Conservation (phyloP, 306 rosid genomes). For the Prunus armeniaca region DNA sequence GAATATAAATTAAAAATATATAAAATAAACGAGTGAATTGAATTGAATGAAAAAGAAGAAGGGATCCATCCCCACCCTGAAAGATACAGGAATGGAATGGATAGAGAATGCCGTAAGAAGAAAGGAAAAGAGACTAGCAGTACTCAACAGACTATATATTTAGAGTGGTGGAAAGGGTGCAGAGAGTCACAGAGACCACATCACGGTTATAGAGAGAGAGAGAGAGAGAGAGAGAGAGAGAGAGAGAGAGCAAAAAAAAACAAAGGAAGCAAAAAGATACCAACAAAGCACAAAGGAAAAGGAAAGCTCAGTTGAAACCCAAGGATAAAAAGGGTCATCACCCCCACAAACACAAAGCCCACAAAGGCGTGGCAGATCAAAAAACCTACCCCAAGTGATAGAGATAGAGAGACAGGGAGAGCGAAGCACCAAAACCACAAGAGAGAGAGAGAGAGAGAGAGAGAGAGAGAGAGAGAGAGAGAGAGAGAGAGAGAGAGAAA, state of each 20-base stretch:
- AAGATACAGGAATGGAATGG: slow-evolving; percentile 48
- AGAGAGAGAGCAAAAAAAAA: neutral
- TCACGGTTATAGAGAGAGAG: neutral
- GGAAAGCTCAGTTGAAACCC: slow-evolving; percentile 38
- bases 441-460: neutral
- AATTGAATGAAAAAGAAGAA: slow-evolving; percentile 3
- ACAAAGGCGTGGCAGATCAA: slow-evolving; percentile 53
- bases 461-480: neutral
- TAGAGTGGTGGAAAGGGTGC: slow-evolving; percentile 49
- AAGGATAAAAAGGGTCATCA: slow-evolving; percentile 43
- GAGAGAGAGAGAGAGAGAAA: neutral
- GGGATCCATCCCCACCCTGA: slow-evolving; percentile 34
- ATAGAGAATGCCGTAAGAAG: slow-evolving; percentile 68
- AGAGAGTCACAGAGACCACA: slow-evolving; percentile 5
- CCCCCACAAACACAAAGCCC: slow-evolving; percentile 18
- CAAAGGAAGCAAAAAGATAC: slow-evolving; percentile 36
- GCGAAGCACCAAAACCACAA: neutral
- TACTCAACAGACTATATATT: slow-evolving; percentile 49
- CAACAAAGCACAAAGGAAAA: slow-evolving; percentile 47
- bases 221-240: slow-evolving; percentile 12
- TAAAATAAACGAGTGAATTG: too few relatives aligned
- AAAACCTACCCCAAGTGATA: slow-evolving; percentile 38
- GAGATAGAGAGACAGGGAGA: neutral
- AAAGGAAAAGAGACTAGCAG: slow-evolving; percentile 65
- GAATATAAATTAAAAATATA: neutral